Evolutionary conservation across 257 asterid species (phyloP), one percentile per base, ranked within the genome.

Genomic region (Solanum lycopersicoides): DNA sequence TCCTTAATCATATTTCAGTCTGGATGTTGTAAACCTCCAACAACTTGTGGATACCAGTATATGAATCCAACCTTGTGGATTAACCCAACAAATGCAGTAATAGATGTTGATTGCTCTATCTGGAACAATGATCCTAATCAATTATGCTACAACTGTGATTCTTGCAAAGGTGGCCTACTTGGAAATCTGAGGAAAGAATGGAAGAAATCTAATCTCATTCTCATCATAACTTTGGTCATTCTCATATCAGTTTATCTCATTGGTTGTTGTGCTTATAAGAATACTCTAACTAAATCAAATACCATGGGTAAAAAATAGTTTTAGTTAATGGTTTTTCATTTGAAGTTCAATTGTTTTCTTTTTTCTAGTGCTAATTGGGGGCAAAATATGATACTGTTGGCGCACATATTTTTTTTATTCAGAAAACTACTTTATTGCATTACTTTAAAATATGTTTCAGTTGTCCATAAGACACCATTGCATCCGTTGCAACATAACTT

Each of bases 21-120:
- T 1, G 99, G 99, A 23, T 96, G 99, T 87, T 96, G 99, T 84
- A 96, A 96, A 89, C 98, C 99, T 34, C 97, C 99, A 28, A 91
- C 93, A 68, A 63, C 90, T 30, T 96, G 99, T 71, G 98, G 96
- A 59, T 93, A 82, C 90, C 97, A 96, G 83, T 95, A 89, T 53
- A 89, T 93, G 50, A 91, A 87, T 86, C 96, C 98, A 14, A 91
- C 88, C 5, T 18, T 56, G 65, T 56, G 65, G 65, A 56, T 56
- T 20, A 20, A 56, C 65, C 65, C 65, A 56, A 20, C 65, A 56
- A 56, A 56, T 20, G 25, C 0, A 56, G 12, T 56, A 56, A 12
- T 56, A 56, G 65, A 56, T 56, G 25, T 56, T 56, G 65, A 56
- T 56, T 56, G 65, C 25, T 56, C 65, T 56, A 56, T 56, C 65